A percentile compares a stretch with the other conserved stretches of the same genome.
These are phyloP conservation scores for Cryptosporidium canis DNA, from an alignment of 169 alveolate genomes.

Conservation along the genomic window DNA sequence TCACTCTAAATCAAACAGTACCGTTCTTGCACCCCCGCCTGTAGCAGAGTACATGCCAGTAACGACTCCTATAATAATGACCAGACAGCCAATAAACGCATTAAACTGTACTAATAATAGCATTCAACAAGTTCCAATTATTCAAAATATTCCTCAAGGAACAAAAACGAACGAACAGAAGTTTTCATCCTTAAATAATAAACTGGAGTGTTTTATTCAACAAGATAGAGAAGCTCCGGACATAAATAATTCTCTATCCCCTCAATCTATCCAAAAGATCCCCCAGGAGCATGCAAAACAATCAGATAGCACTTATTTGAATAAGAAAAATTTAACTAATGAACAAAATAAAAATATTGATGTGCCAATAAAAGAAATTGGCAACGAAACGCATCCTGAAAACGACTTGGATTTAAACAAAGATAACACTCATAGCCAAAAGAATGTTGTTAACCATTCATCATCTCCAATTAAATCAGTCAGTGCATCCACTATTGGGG, in stretches of 20 bases:
- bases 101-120: neutral
- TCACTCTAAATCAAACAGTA: neutral
- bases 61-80: conserved; percentile 61
- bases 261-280: neutral
- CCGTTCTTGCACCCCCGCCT: conserved; percentile 35
- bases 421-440: neutral
- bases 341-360: neutral
- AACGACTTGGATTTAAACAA: neutral
- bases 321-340: neutral
- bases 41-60: conserved; percentile 68
- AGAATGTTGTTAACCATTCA: neutral
- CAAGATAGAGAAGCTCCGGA: neutral
- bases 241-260: neutral
- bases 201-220: neutral
- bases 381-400: neutral
- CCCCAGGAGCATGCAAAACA: neutral
- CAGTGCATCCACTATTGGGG: conserved; percentile 56
- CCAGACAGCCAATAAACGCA: conserved; percentile 39
- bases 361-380: neutral
- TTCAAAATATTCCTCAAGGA: neutral
- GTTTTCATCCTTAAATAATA: neutral
- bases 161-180: neutral
- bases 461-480: conserved; percentile 32
- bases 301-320: neutral
- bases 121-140: conserved; percentile 12